Base-by-base conservation (phyloP, 164 flowering plant species). In the Buxus sempervirens region DNA sequence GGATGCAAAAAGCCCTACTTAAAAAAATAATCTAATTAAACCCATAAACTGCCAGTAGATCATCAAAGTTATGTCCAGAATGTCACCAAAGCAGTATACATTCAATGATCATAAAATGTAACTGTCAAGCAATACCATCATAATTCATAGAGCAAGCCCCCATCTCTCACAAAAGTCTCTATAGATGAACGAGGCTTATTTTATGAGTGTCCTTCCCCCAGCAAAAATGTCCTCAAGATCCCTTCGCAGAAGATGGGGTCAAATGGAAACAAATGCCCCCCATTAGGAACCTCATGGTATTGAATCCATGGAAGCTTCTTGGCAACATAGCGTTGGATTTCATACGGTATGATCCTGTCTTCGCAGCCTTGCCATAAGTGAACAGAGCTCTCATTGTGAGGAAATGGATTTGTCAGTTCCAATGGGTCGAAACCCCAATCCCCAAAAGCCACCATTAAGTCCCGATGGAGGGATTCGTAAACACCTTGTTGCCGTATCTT, bases 191-290 rank as follows among this genome's bases (percentile, higher is more conserved):
- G n/a, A n/a, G n/a, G n/a, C n/a, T n/a, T n/a, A n/a, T n/a, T n/a
- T n/a, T n/a, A n/a, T n/a, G n/a, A n/a, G n/a, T n/a, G n/a, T n/a
- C n/a, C n/a, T n/a, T n/a, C n/a, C n/a, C n/a, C n/a, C n/a, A 78
- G 74, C 26, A 88, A 51, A 70, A 90, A 88, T 63, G 73, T 76
- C 76, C 73, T 83, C 36, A 90, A 42, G 15, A 90, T 74, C n/a
- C 78, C 80, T 72, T 86, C 87, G 61, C 74, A 73, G 1, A 36
- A 1, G 16, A 72, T 60, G 13, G 72, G 66, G 8, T 74, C 73
- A 57, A 70, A 75, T 20, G 76, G 56, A 15, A 83, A 32, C 70
- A 79, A 22, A 68, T 83, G 84, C 0, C 84, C 86, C 28, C 79
- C 81, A 72, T 77, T 79, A 41, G 80, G 71, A 45, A 79, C 79